Conservation (phyloP, 805 yeast genomes). For the Citeromyces matritensis region DNA sequence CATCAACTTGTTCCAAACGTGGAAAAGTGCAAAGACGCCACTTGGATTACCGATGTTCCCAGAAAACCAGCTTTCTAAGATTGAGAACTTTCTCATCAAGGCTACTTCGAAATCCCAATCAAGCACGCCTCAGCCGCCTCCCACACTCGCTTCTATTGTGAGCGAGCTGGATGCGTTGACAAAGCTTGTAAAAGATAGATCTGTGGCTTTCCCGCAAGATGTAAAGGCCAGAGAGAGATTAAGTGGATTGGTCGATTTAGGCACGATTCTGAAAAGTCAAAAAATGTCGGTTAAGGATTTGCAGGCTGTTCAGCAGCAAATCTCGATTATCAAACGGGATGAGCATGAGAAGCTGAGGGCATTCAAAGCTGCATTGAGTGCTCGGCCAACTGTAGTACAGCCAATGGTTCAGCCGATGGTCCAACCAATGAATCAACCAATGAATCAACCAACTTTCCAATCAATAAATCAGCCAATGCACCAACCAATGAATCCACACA, state of each 20-base stretch:
- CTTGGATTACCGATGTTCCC: conserved; percentile 65
- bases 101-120: conserved; percentile 29
- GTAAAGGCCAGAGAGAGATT: conserved; percentile 24
- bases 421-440: too few relatives aligned
- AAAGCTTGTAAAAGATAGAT: conserved; percentile 24
- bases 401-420: conserved; percentile 1
- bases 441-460: too few relatives aligned
- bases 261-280: conserved; percentile 16
- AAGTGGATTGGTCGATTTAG: conserved; percentile 27
- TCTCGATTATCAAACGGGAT: conserved; percentile 16
- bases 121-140: conserved; percentile 3
- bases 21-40: conserved; percentile 59
- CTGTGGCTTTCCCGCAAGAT: conserved; percentile 18
- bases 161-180: conserved; percentile 20
- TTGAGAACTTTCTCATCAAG: conserved; percentile 57
- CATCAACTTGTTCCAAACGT: conserved; percentile 68
- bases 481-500: too few relatives aligned
- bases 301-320: conserved; percentile 14
- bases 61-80: conserved; percentile 46
- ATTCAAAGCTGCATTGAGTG: conserved; percentile 7
- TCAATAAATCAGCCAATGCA: conserved; percentile 1
- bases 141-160: conserved; percentile 7
- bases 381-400: conserved; percentile 15
- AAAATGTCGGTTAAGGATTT: conserved; percentile 14
- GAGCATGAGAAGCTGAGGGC: conserved; percentile 13